Conservation (phyloP, 78 protist genomes). For the Monocercomonoides exilis region DNA sequence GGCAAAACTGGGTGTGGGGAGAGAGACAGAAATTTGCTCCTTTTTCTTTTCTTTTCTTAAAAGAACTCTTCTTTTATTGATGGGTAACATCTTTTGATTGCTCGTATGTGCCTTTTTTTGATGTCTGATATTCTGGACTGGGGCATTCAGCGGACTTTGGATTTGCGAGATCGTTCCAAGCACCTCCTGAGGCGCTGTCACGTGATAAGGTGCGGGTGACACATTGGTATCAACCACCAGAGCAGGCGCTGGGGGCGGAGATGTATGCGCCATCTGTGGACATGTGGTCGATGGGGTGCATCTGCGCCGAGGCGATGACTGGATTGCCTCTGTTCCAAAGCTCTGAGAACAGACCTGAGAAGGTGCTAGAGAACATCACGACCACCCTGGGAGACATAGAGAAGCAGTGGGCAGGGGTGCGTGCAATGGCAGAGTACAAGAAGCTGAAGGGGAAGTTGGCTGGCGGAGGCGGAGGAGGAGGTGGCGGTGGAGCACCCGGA, state of each 20-base stretch:
- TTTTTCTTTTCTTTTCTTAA: background rate
- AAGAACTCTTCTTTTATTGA: too few relatives aligned
- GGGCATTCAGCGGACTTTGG: conserved; percentile 2
- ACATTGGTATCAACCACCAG: background rate
- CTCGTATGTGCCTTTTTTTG: too few relatives aligned
- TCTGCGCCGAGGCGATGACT: background rate
- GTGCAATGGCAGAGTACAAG: background rate
- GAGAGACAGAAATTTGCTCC: background rate
- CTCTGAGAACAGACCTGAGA: background rate
- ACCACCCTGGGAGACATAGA: background rate
- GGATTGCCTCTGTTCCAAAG: background rate
- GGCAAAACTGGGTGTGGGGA: background rate
- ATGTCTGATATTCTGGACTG: background rate
- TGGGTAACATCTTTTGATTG: too few relatives aligned
- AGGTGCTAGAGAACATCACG: background rate
- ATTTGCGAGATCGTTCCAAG: background rate
- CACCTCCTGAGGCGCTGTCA: background rate
- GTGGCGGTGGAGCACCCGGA: too few relatives aligned
- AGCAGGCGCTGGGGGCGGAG: background rate
- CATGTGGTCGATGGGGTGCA: conserved; percentile 9
- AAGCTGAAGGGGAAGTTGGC: too few relatives aligned
- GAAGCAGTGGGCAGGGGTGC: background rate
- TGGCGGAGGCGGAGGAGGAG: too few relatives aligned
- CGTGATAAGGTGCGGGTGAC: background rate
- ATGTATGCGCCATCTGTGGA: background rate